Base-by-base conservation (phyloP, 1,139 yeast species). In the Saccharomyces hybrid region DNA sequence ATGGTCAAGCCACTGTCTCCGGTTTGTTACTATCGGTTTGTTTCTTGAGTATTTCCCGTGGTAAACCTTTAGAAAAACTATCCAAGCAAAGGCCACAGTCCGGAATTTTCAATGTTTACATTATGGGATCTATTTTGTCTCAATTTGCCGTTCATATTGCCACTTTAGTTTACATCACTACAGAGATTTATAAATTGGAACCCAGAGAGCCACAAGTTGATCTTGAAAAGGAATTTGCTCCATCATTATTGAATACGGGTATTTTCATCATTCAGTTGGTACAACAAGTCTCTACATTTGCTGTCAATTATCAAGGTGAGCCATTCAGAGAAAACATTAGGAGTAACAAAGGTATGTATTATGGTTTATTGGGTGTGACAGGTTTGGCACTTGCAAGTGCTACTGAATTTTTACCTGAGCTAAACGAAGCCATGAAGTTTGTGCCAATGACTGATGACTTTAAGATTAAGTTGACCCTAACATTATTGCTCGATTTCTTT, bases 21-120 rank as follows among this genome's bases (percentile, higher is more conserved):
- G 99, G 99, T 60, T 73, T 95, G 62, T 79, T 93, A 65, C 78
- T 93, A 69, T 86, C 96, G 57, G 95, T 91, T 59, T 95, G 99
- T 77, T 93, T 93, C 82, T 79, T 91, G 72, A 88, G 97, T 50
- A 90, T 93, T 65, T 90, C 98, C 32, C 86, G 96, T 68, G 97
- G 98, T 69, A 85, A 83, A 66, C 95, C 99, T 41, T 76, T 91
- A 57, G 88, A 93, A 58, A 88, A 89, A 71, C 78, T 93, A 62
- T 88, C 97, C 11, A 88, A 86, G 72, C 89, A 90, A 72, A 86
- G 99, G 75, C 99, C 99, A 42, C 99, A 91, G 75, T 95, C 95
- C 49, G 98, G 98, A 58, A 95, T 93, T 61, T 95, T 95, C 78
- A 93, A 91, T 73, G 78, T 78, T 60, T 93, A 93, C 74, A 93